Percentiles rank a stretch among this genome's conserved stretches.
phyloP scores from a whole-genome alignment of 2,329 filamentous ascomycete genomes.

The Microsporum audouinii region DNA sequence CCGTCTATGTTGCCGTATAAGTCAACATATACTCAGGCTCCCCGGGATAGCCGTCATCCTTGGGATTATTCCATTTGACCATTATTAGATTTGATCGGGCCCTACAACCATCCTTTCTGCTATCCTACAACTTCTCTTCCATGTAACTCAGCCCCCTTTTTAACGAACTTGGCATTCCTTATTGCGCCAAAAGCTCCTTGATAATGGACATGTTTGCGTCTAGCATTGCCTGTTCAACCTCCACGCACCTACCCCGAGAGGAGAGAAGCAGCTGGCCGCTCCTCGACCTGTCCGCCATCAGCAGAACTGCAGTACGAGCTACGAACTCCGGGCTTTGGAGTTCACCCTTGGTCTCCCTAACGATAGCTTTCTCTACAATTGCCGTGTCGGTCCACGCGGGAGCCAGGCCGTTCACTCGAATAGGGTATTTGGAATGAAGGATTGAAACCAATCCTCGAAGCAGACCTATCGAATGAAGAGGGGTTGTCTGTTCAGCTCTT shows the following conservation, averaged over 20 bases:
- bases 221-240: slow-evolving; percentile 39
- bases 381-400: slow-evolving; percentile 46
- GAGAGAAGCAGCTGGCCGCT: slow-evolving; percentile 46
- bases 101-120: no score
- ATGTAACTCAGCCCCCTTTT: not conserved
- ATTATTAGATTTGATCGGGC: no score
- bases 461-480: slow-evolving; percentile 19
- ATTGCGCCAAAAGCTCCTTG: not conserved
- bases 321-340: slow-evolving; percentile 39
- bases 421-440: slow-evolving; percentile 23
- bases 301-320: slow-evolving; percentile 37
- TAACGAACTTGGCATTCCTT: not conserved
- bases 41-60: no score
- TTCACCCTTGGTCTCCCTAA: slow-evolving; percentile 31
- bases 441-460: slow-evolving; percentile 36
- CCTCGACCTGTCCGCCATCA: slow-evolving; percentile 40
- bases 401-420: slow-evolving; percentile 46
- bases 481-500: no score
- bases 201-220: not conserved
- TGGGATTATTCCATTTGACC: no score
- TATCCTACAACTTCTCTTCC: not conserved
- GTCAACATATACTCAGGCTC: no score
- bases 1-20: no score
- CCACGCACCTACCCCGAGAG: slow-evolving; percentile 38
- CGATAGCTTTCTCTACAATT: slow-evolving; percentile 33